Evolutionary conservation across 208 protist genomes (phyloP).

Genomic region (Jaenimonas drosophilae): DNA sequence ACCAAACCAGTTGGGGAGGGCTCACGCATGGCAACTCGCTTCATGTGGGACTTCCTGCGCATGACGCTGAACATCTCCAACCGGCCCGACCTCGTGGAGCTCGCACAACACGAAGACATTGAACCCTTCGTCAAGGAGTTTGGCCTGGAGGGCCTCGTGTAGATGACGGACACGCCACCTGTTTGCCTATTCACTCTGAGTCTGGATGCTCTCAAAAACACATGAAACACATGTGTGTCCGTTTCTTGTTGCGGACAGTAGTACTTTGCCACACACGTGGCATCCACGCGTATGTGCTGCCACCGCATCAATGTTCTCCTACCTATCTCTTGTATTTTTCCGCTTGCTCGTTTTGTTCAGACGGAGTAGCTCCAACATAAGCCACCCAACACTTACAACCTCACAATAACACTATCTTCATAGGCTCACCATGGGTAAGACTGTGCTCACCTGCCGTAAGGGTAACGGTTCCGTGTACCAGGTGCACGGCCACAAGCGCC

Average conservation of each 20-base stretch:
- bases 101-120: slow-evolving; percentile 46
- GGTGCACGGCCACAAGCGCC: slow-evolving; percentile 92
- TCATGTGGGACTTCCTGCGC: slow-evolving; percentile 81
- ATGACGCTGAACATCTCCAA: slow-evolving; percentile 82
- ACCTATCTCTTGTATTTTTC: too few relatives aligned
- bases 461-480: slow-evolving; percentile 89
- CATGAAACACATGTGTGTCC: too few relatives aligned
- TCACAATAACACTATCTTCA: neutral
- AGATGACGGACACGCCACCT: neutral
- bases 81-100: slow-evolving; percentile 68
- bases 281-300: too few relatives aligned
- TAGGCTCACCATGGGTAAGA: slow-evolving; percentile 64
- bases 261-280: too few relatives aligned
- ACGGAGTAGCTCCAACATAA: neutral
- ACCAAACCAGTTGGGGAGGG: slow-evolving; percentile 50
- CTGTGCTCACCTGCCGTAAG: slow-evolving; percentile 90
- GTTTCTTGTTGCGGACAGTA: too few relatives aligned
- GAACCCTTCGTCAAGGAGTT: slow-evolving; percentile 68
- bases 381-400: neutral
- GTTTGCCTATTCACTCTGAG: neutral
- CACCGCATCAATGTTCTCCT: too few relatives aligned
- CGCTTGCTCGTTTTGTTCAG: too few relatives aligned
- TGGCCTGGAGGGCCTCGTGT: slow-evolving; percentile 56
- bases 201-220: neutral
- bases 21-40: slow-evolving; percentile 29